Conservation (phyloP, 2,329 filamentous ascomycete genomes). For the Chaetomiaceae sp. region DNA sequence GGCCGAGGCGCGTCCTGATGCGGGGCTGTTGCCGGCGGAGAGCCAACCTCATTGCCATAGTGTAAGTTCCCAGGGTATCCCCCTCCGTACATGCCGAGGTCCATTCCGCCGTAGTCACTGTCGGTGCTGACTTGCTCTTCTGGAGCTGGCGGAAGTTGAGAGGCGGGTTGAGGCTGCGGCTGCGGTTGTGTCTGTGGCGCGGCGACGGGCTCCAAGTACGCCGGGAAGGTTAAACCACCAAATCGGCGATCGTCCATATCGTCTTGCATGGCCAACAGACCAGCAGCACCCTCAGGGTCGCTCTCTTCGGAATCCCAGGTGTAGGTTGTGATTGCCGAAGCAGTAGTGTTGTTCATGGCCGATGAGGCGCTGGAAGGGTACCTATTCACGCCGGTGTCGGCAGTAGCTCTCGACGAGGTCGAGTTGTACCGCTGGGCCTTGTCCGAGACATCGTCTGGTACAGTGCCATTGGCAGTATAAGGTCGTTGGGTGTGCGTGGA, state of each 20-base stretch:
- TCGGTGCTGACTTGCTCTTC: constrained; percentile 59
- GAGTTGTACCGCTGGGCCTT: constrained; percentile 49
- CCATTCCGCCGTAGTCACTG: constrained; percentile 67
- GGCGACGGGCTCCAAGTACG: constrained; percentile 39
- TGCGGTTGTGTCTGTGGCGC: neutral
- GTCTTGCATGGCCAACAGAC: constrained; percentile 76
- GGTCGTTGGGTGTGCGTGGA: constrained; percentile 37
- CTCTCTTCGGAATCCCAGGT: constrained; percentile 64
- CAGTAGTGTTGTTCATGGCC: constrained; percentile 36
- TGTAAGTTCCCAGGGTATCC: constrained; percentile 56
- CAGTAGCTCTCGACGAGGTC: constrained; percentile 39
- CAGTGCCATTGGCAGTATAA: constrained; percentile 43
- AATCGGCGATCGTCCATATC: constrained; percentile 69
- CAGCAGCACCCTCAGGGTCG: constrained; percentile 81
- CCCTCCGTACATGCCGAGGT: constrained; percentile 70
- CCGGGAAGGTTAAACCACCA: constrained; percentile 50
- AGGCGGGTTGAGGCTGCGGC: constrained; percentile 27
- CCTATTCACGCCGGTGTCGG: constrained; percentile 35
- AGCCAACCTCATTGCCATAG: constrained; percentile 47
- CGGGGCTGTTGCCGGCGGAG: constrained; percentile 37
- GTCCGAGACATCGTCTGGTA: constrained; percentile 44
- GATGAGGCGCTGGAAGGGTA: constrained; percentile 40
- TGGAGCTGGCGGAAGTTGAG: constrained; percentile 42
- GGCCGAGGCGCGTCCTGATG: constrained; percentile 44
- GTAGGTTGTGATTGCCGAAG: constrained; percentile 35